Base-by-base conservation (phyloP, 2,329 filamentous ascomycete genomes). In the Epicoccum nigrum region DNA sequence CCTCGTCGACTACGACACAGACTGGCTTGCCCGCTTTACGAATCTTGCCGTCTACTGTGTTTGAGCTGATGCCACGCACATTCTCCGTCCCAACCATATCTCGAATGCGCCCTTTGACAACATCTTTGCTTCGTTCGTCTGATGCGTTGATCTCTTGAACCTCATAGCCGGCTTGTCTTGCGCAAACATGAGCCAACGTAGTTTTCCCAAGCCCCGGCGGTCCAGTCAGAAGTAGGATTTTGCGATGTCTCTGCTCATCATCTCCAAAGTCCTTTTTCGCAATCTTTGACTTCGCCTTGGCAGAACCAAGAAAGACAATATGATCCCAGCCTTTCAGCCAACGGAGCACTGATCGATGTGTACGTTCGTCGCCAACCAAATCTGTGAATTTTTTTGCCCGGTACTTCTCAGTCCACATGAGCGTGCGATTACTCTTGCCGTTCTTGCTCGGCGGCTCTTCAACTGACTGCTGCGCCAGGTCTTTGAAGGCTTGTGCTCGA, bases 371-470 rank as follows among this genome's bases (percentile, higher is more conserved):
- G 21, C 95, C 95, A 39, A 96, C 90, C 0, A 99, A 80, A 62
- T 99, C 94, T 62, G 92, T 89, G 65, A 97, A 99, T 63, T 86
- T 93, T 54, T 86, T 85, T 21, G 94, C 94, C 28, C 94, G 87
- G 69, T 99, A 99, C 71, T 99, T 99, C 70, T 99, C 94, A 0
- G 93, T 96, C 94, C 94, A 99, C 68, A 99, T 78, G 25, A 90
- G 72, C 0, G 84, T 82, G 56, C 65, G 71, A 16, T 55, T 66
- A 13, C 57, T 62, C 54, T 73, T 76, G 7, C 56, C 60, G 27
- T 20, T 40, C 25, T 63, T 68, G 13, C 48, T 31, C 7, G 42
- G 30, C 8, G 62, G 46, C 4, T 69, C 59, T 56, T 82, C 79
- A 4, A 78, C 61, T 0, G 77, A 75, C 39, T 27, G 67, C 62